Evolutionary conservation across 352 stramenopile genomes (phyloP), one percentile per base, ranked within the genome.

Genomic region (Globisporangium camurandrum): DNA sequence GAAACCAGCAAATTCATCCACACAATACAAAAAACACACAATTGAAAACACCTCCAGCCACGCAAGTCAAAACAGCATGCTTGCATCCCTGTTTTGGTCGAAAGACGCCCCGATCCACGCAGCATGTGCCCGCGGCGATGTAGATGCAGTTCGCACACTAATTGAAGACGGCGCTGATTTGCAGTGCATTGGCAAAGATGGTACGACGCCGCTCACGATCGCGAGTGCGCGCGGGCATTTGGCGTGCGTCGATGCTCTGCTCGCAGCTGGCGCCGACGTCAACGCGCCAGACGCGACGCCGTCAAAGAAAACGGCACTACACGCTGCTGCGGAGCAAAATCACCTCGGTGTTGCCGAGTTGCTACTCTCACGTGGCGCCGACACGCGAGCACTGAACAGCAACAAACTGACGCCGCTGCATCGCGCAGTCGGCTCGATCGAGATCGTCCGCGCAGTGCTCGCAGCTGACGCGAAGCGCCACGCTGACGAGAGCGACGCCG

Each of bases 51-150:
- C 33, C 33, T 2, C 33, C 14, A 20, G 19, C 33, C 14, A 39
- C 33, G 12, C 33, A 39, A 38, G 6, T n/a, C 33, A 16, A 38
- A 11, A 9, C 2, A 39, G 33, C 33, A 14, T 4, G 19, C 33
- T 3, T 20, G 17, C 14, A 17, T 12, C 33, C 14, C 10, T 4
- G 19, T 39, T 17, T 39, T 39, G n/a, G 33, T 39, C 33, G 1
- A 39, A 39, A n/a, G 20, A 51, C 12, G 20, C 37, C 4, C 46
- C 5, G 16, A 40, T 44, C 20, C 46, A 52, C 34, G 46, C 17
- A 14, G 23, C 23, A 34, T 51, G 34, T n/a, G 17, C 20, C 16
- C 27, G 22, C 19, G 46, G 46, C 34, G 46, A 45, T 20, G 22
- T 23, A 2, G 23, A 46, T 14, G 20, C 24, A 11, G 23, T 46